Percentiles rank a stretch among this genome's conserved stretches.
These are phyloP conservation scores for Carpinus viminea DNA, from an alignment of 306 rosid species.

Conservation along the genomic window DNA sequence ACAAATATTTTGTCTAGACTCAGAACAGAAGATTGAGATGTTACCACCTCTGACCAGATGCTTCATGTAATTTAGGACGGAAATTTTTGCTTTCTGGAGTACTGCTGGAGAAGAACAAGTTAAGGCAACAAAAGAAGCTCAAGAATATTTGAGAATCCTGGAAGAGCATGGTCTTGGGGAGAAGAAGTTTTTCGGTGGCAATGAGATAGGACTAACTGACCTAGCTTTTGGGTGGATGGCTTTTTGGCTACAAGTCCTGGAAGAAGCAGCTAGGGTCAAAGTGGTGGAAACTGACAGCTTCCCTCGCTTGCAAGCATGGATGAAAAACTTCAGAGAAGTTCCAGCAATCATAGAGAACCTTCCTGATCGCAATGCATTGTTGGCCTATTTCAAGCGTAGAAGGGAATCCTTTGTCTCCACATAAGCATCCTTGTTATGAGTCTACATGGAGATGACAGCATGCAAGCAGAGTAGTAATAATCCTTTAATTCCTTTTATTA, in stretches of 20 bases:
- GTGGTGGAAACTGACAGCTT: constrained; percentile 10
- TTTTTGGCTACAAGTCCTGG: constrained; percentile 14
- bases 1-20: not conserved
- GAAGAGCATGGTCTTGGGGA: constrained; percentile 26
- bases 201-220: constrained; percentile 28
- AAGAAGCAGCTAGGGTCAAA: constrained; percentile 19
- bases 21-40: too few relatives aligned
- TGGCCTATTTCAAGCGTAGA: not conserved
- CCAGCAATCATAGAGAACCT: constrained; percentile 31
- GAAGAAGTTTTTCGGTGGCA: constrained; percentile 30
- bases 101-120: constrained; percentile 5
- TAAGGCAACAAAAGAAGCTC: not conserved
- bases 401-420: not conserved
- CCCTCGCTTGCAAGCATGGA: constrained; percentile 29
- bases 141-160: constrained; percentile 7
- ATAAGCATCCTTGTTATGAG: too few relatives aligned
- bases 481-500: too few relatives aligned
- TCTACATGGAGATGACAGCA: too few relatives aligned
- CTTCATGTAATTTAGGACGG: not conserved
- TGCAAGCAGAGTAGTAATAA: too few relatives aligned
- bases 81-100: constrained; percentile 1
- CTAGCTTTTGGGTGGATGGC: constrained; percentile 20
- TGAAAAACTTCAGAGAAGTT: constrained; percentile 29
- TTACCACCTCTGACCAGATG: not conserved
- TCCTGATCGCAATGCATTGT: constrained; percentile 19